A percentile compares a stretch with the other conserved stretches of the same genome.
Evolutionary conservation across 2,329 filamentous ascomycete genomes (phyloP).

Genomic region (Canariomyces notabilis): DNA sequence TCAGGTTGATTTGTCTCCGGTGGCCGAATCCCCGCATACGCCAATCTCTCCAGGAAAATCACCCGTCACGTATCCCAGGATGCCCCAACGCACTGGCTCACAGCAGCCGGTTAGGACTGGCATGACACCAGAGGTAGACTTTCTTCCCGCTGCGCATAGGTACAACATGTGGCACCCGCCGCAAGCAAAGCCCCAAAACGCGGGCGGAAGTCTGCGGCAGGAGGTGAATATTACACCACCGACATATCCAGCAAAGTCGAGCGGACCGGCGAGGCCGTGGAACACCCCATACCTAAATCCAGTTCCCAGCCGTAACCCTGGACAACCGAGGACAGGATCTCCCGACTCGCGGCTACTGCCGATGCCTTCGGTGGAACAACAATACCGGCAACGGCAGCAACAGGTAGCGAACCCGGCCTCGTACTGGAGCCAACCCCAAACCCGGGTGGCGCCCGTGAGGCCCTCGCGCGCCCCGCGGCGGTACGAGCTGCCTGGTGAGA

Average conservation of each 20-base stretch:
- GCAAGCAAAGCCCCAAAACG: neutral
- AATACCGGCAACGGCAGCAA: constrained; percentile 15
- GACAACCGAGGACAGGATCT: constrained; percentile 23
- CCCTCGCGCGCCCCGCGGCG: constrained; percentile 2
- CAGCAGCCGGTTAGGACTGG: neutral
- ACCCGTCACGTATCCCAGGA: constrained; percentile 22
- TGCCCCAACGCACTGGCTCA: constrained; percentile 9
- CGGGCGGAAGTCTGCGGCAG: neutral
- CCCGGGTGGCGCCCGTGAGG: neutral
- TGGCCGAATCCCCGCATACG: constrained; percentile 41
- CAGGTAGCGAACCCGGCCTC: constrained; percentile 16
- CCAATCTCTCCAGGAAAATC: constrained; percentile 22
- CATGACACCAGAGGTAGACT: neutral
- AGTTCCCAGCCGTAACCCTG: constrained; percentile 21
- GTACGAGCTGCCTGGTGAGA: constrained; percentile 8
- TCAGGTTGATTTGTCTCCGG: constrained; percentile 41
- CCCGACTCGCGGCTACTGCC: constrained; percentile 20
- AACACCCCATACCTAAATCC: constrained; percentile 14
- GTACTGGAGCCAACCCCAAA: constrained; percentile 15
- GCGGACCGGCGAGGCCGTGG: constrained; percentile 2
- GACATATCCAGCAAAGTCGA: neutral
- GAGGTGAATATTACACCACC: neutral
- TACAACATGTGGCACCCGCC: constrained; percentile 15
- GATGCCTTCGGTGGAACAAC: constrained; percentile 13
- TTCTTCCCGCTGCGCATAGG: constrained; percentile 9